phyloP scores from a whole-genome alignment of 148 eudicot genomes.

The Fallopia convolvulus region DNA sequence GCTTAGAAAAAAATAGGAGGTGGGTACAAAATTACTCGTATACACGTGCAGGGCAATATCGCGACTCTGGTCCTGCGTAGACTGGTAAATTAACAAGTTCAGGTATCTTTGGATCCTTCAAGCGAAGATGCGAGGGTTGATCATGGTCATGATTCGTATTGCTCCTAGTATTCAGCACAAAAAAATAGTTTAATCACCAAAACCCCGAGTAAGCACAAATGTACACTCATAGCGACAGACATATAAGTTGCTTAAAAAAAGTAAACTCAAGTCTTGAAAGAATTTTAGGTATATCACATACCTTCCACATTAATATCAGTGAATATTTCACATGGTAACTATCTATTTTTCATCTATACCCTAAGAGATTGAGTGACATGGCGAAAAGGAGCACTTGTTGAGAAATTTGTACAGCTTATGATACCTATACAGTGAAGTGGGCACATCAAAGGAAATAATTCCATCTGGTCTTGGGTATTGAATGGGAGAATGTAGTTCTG shows the following conservation, averaged over 20 bases:
- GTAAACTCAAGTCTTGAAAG: no score
- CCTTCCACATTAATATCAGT: background rate
- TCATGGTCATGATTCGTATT: slow-evolving; percentile 96
- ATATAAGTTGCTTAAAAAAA: background rate
- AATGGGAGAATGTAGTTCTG: slow-evolving; percentile 60
- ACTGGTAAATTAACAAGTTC: slow-evolving; percentile 53
- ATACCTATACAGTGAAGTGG: slow-evolving; percentile 90
- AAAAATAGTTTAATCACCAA: background rate
- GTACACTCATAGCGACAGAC: background rate
- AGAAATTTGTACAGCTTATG: background rate
- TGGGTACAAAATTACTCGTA: slow-evolving; percentile 53
- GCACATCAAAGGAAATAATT: slow-evolving; percentile 69
- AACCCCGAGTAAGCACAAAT: background rate
- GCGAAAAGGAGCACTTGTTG: background rate
- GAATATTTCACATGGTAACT: background rate
- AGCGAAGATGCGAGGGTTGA: slow-evolving; percentile 90
- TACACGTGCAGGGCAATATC: slow-evolving; percentile 97
- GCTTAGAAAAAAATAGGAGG: background rate
- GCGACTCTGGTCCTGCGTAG: slow-evolving; percentile 83
- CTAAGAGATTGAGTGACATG: background rate
- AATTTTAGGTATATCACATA: background rate
- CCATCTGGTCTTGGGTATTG: slow-evolving; percentile 90
- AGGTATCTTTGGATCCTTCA: slow-evolving; percentile 68
- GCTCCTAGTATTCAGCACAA: slow-evolving; percentile 47
- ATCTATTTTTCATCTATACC: background rate